Evolutionary conservation across 306 rosid species (phyloP), one percentile per base, ranked within the genome.

Genomic region (Dalbergia cultrata): DNA sequence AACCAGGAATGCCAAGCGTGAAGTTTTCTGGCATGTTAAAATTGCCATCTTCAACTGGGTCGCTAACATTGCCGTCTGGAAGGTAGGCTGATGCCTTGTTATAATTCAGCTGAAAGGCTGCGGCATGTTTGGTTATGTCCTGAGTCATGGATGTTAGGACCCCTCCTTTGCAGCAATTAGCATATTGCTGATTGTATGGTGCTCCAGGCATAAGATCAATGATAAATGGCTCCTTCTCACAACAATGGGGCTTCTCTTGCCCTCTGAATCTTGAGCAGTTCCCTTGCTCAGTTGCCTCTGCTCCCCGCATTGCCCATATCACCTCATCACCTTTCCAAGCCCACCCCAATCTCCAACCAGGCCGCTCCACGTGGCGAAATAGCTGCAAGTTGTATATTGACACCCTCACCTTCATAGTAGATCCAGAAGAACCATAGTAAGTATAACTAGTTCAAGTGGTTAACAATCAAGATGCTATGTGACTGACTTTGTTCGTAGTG

Each of bases 231-330:
- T 58, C 5, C 80, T 74, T 90, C 75, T 84, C 75, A 81, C 98
- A 94, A 54, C 94, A 83, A 82, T 94, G 96, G 1, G 98, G 98
- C 41, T 75, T 80, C 8, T 81, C 56, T 74, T 50, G 69, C 56
- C 87, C 90, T 31, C 34, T 87, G 54, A 88, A 85, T 74, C 74
- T 85, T 12, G 91, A 72, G 86, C 98, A 94, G 34, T 92, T 58
- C 52, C 97, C 98, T 86, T 89, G 96, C 59, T 89, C 83, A 0
- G 37, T 82, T 3, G 98, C 90, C 85, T 94, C 96, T 13, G 96
- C 97, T 8, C 97, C 98, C 86, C 87, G 68, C 92, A 90, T 86
- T 52, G 83, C 43, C 98, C 96, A 92, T 13, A 94, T 92, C 76
- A 85, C 96, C 74, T 94, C 94, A 2, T 89, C 77, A 3, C 79